phyloP scores from a whole-genome alignment of 805 yeast genomes.

The Maudiozyma saulgeensis region DNA sequence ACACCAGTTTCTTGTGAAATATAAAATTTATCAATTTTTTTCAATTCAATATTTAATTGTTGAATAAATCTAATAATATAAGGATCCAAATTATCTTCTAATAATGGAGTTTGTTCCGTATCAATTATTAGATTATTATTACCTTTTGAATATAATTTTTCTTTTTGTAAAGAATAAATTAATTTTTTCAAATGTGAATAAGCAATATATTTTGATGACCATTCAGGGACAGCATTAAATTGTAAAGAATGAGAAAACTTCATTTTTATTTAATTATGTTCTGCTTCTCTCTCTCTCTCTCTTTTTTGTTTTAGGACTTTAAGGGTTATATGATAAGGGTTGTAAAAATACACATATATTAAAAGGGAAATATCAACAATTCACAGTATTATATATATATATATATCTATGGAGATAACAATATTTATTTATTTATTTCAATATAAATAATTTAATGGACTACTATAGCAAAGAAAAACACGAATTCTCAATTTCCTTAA shows the following conservation, averaged over 20 bases:
- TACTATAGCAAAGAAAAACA: too few relatives aligned
- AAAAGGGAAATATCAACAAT: too few relatives aligned
- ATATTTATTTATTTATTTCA: too few relatives aligned
- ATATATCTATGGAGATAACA: too few relatives aligned
- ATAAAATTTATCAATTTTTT: slow-evolving; percentile 70
- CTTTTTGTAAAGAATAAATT: slow-evolving; percentile 74
- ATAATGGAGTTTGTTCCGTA: slow-evolving; percentile 13
- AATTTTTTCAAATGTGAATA: slow-evolving; percentile 81
- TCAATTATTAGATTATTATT: slow-evolving; percentile 1
- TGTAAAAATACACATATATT: too few relatives aligned
- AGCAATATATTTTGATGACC: slow-evolving; percentile 88
- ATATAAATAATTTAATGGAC: too few relatives aligned
- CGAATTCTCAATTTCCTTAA: too few relatives aligned
- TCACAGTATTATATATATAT: too few relatives aligned
- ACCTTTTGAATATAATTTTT: slow-evolving; percentile 27
- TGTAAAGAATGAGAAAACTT: slow-evolving; percentile 91
- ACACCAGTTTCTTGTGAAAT: slow-evolving; percentile 45
- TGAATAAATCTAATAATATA: slow-evolving; percentile 52
- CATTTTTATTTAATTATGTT: slow-evolving; percentile 36
- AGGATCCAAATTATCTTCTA: slow-evolving; percentile 16
- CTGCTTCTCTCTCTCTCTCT: too few relatives aligned
- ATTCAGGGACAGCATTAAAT: slow-evolving; percentile 96
- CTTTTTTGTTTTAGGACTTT: too few relatives aligned
- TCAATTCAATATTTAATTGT: slow-evolving; percentile 70
- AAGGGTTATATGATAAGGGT: too few relatives aligned